Conservation (phyloP, 192 early-diverging fungal species). For the Podila clonocystis region DNA sequence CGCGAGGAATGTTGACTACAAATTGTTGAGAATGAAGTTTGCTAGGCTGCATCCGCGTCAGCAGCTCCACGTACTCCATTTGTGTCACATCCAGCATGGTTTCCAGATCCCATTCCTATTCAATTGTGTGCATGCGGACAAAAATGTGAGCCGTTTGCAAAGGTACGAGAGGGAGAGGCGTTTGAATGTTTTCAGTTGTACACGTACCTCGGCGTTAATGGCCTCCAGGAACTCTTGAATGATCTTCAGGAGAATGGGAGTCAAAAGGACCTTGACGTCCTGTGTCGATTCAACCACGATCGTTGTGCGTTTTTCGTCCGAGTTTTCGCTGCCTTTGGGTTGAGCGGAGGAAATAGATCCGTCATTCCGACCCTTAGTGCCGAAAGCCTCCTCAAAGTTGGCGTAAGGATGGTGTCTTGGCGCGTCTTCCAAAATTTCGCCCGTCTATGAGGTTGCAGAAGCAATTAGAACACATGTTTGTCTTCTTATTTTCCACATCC, state of each 20-base stretch:
- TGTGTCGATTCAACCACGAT: conserved; percentile 64
- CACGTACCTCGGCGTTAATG: conserved; percentile 60
- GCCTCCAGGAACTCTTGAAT: conserved; percentile 70
- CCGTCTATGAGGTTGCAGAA: conserved; percentile 9
- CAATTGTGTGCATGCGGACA: background rate
- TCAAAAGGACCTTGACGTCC: conserved; percentile 68
- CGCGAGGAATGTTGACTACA: conserved; percentile 60
- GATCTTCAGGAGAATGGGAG: conserved; percentile 74
- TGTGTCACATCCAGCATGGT: conserved; percentile 74
- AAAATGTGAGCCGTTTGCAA: background rate
- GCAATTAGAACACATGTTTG: background rate
- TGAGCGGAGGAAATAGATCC: conserved; percentile 20
- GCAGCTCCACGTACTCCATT: conserved; percentile 66
- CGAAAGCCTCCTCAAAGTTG: conserved; percentile 40
- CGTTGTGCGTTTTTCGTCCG: conserved; percentile 54
- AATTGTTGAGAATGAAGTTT: conserved; percentile 62
- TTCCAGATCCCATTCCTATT: conserved; percentile 71
- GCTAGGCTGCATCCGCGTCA: conserved; percentile 62
- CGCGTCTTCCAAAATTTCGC: conserved; percentile 33
- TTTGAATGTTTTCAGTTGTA: no score
- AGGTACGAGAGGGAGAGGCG: background rate
- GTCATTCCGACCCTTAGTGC: conserved; percentile 8
- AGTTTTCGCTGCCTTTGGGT: conserved; percentile 29
- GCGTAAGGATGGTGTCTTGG: conserved; percentile 33
- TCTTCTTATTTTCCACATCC: background rate